These are phyloP conservation scores for Parathielavia hyrcaniae DNA, from an alignment of 495 filamentous ascomycete species.

Conservation along the genomic window DNA sequence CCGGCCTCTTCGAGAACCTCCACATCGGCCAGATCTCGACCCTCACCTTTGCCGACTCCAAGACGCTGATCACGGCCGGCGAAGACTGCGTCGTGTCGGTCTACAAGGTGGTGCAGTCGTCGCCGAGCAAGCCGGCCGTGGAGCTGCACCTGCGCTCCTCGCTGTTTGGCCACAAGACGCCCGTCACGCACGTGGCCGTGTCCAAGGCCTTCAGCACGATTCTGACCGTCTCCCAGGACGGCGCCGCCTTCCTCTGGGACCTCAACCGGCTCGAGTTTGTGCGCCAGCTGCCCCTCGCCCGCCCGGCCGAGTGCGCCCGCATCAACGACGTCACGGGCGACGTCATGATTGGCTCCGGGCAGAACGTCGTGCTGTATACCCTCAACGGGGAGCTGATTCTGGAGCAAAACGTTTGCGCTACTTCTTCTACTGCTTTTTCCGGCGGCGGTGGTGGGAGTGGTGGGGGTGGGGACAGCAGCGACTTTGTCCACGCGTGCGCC, in stretches of 20 bases:
- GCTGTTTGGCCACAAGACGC: conserved; percentile 80
- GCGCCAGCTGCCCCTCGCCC: conserved; percentile 55
- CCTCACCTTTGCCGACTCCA: conserved; percentile 78
- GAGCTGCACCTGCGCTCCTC: conserved; percentile 75
- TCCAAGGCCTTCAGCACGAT: conserved; percentile 83
- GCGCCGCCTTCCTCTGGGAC: conserved; percentile 85
- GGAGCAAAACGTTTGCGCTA: conserved; percentile 69
- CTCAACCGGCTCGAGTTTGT: conserved; percentile 83
- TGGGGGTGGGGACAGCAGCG: conserved; percentile 45
- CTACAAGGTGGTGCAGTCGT: conserved; percentile 58
- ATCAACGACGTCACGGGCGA: conserved; percentile 88
- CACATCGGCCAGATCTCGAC: conserved; percentile 81
- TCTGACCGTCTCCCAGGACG: conserved; percentile 69
- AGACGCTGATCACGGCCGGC: conserved; percentile 83
- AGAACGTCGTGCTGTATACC: conserved; percentile 70
- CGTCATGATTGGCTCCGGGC: conserved; percentile 74
- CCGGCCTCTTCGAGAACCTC: conserved; percentile 86
- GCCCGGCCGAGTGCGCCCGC: conserved; percentile 59
- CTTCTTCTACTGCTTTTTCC: too few species aligned
- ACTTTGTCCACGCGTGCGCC: conserved; percentile 70
- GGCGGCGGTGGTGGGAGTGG: too few species aligned
- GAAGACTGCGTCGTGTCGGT: conserved; percentile 85
- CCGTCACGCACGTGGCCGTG: conserved; percentile 73
- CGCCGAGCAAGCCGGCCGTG: conserved; percentile 52
- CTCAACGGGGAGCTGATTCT: conserved; percentile 80